Evolutionary conservation across 2,329 filamentous ascomycete genomes (phyloP), one percentile per base, ranked within the genome.

Genomic region (Aspergillus melleus): DNA sequence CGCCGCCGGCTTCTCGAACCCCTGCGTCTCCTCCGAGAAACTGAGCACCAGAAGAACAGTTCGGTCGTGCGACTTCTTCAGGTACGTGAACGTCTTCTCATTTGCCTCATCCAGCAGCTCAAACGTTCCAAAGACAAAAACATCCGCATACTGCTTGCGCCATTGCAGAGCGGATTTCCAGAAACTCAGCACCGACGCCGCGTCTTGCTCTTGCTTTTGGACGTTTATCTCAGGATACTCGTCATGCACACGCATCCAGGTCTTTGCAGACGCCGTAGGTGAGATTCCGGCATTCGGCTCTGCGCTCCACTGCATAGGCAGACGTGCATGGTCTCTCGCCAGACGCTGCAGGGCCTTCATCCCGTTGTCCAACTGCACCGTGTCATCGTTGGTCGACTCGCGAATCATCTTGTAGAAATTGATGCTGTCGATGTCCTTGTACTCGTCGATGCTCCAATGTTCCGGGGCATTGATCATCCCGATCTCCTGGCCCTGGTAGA

Each of bases 251-350:
- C 71, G 71, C 84, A 91, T 91, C 90, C 90, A 92, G 1, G 89
- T 87, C 54, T 78, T 80, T 2, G 68, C 72, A 3, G 73, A 75
- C 1, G 73, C 74, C 2, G 76, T 76, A 0, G 87, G 44, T 5
- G 44, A 86, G 76, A 92, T 92, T 10, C 90, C 89, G 0, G 80
- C 88, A 59, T 90, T 82, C 0, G 76, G 67, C 3, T 74, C 77
- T n/a, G 74, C 69, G 64, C 85, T 81, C 89, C 89, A 92, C 69
- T 90, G 88, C 76, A 92, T 87, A 0, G 89, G 89, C 1, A 87
- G 85, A 36, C 89, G 81, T 6, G 86, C 85, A 71, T 92, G 89
- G 73, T 92, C 90, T 19, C 89, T 70, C 0, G 74, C 87, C 30
- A 89, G 81, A 60, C 82, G 79, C 63, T 86, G 83, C 54, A 90